phyloP scores from a whole-genome alignment of 116 monocot species.

The Papilionanthe hybrid region DNA sequence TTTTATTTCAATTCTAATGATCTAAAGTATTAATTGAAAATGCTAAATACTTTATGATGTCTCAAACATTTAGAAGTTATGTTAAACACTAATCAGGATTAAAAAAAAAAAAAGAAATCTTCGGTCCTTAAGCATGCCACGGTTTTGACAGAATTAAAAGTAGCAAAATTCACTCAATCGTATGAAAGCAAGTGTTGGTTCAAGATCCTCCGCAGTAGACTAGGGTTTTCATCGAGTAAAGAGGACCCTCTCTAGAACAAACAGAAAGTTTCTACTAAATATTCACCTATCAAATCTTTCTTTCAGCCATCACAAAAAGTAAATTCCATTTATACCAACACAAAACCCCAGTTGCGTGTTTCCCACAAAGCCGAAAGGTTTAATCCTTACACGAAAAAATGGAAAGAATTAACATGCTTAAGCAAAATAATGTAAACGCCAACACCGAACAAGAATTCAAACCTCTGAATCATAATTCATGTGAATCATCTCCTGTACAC shows the following conservation, averaged over 20 bases:
- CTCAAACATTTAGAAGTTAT: not conserved
- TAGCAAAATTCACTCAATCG: too few species aligned
- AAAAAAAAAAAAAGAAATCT: not conserved
- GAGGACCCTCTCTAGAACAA: not conserved
- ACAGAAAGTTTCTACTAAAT: not conserved
- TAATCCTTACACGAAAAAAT: not conserved
- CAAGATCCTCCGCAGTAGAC: not conserved
- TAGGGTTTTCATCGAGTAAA: not conserved
- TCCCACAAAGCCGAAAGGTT: not conserved
- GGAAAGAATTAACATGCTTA: not conserved
- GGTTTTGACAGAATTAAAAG: too few species aligned
- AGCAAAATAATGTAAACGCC: not conserved
- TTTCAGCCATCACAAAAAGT: not conserved
- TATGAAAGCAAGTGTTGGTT: too few species aligned
- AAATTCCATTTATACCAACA: not conserved
- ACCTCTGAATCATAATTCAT: constrained; percentile 90
- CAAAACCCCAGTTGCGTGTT: not conserved
- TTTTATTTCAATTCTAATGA: not conserved
- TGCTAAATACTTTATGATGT: not conserved
- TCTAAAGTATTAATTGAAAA: not conserved
- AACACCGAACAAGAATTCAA: not conserved
- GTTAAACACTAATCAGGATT: not conserved
- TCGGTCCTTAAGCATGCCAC: not conserved
- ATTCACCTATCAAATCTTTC: not conserved
- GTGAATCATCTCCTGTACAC: constrained; percentile 65